Evolutionary conservation across 78 protist species (phyloP).

Genomic region (Dictyostelium firmibasis): DNA sequence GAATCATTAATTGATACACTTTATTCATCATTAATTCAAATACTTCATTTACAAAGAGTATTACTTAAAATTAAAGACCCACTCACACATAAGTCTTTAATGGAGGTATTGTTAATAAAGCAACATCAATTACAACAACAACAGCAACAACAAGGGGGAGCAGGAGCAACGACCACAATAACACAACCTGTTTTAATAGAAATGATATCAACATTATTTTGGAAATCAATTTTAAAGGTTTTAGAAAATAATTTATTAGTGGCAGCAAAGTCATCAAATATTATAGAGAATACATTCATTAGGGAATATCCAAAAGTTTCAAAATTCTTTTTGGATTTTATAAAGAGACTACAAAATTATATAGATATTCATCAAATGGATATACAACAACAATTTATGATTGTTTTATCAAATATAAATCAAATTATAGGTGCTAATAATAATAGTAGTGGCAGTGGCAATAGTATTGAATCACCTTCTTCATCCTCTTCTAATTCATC

Average conservation of each 20-base stretch:
- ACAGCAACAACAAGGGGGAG: neutral
- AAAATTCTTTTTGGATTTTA: constrained; percentile 49
- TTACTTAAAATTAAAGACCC: constrained; percentile 76
- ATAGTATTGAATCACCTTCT: neutral
- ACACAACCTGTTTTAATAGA: neutral
- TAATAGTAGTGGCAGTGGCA: neutral
- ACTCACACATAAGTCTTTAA: constrained; percentile 19
- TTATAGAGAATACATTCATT: constrained; percentile 62
- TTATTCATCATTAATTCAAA: constrained; percentile 51
- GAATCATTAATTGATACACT: constrained; percentile 47
- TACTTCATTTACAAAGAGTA: constrained; percentile 62
- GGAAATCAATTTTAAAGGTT: constrained; percentile 38
- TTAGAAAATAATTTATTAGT: constrained; percentile 41
- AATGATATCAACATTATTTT: constrained; percentile 19
- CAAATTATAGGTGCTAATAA: neutral
- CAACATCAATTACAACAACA: neutral
- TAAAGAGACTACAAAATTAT: constrained; percentile 60
- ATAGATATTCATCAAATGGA: constrained; percentile 59
- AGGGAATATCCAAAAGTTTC: constrained; percentile 68
- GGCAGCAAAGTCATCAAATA: constrained; percentile 47
- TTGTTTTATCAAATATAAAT: neutral
- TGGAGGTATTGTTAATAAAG: constrained; percentile 30
- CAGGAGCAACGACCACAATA: neutral
- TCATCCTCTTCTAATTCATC: neutral
- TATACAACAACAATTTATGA: neutral